A percentile compares a stretch with the other conserved stretches of the same genome.
phyloP scores from a whole-genome alignment of 169 alveolate genomes.

The Eimeria sp. region DNA sequence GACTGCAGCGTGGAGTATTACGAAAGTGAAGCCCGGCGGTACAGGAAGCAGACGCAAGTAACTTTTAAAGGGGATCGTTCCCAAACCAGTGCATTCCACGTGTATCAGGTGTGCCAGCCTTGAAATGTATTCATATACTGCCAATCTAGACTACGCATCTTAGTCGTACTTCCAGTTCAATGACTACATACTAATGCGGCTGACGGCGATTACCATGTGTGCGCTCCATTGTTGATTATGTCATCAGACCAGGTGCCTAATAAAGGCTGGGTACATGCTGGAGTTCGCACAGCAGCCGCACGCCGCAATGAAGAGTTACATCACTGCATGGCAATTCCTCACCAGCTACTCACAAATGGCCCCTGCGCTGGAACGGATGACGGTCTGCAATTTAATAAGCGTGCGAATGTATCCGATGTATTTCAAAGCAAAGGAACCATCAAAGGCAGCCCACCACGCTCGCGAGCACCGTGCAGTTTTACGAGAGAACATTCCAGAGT shows the following conservation, averaged over 20 bases:
- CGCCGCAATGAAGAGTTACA: constrained; percentile 82
- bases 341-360: constrained; percentile 80
- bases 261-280: constrained; percentile 83
- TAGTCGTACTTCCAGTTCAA: background rate
- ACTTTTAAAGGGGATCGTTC: constrained; percentile 54
- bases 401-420: constrained; percentile 83
- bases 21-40: constrained; percentile 81
- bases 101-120: constrained; percentile 66
- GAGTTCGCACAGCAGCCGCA: constrained; percentile 82
- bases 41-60: constrained; percentile 79
- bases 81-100: constrained; percentile 79
- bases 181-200: background rate
- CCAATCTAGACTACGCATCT: background rate
- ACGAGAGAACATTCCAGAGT: constrained; percentile 77
- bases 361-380: constrained; percentile 77
- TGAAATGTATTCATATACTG: background rate
- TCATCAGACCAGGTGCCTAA: constrained; percentile 69
- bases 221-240: background rate
- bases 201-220: background rate
- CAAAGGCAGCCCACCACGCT: constrained; percentile 82
- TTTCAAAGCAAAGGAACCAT: constrained; percentile 79
- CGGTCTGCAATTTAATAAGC: constrained; percentile 76
- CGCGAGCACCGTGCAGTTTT: constrained; percentile 83
- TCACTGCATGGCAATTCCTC: constrained; percentile 83
- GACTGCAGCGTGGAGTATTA: constrained; percentile 80